These are phyloP conservation scores for Dictyophora rubrovolvata DNA, from an alignment of 768 basidiomycete genomes.

Conservation along the genomic window DNA sequence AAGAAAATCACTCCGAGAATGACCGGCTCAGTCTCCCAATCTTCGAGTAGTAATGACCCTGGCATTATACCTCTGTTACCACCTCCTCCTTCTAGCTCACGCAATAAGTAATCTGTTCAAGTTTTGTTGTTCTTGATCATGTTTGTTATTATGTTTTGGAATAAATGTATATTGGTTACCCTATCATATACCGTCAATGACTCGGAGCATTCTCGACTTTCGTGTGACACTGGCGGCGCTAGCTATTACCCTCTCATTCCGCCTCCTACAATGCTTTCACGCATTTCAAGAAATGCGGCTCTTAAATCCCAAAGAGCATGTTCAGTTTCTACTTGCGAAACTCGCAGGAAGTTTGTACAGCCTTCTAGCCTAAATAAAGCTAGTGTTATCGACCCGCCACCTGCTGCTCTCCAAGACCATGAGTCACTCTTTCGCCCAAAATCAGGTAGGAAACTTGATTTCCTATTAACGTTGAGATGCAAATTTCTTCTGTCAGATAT, in stretches of 20 bases:
- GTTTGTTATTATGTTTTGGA: background rate
- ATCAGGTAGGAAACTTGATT: conserved; percentile 36
- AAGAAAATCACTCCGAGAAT: conserved; percentile 29
- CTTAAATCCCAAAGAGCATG: background rate
- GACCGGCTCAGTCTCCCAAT: conserved; percentile 26
- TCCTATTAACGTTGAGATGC: background rate
- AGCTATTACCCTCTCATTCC: background rate
- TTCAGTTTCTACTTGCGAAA: background rate
- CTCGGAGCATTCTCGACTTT: too few relatives aligned
- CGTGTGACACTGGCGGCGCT: background rate
- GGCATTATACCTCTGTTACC: conserved; percentile 59
- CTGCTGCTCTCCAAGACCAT: conserved; percentile 29
- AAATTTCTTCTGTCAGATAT: conserved; percentile 45
- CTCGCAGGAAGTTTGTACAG: conserved; percentile 60
- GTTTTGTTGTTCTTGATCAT: background rate
- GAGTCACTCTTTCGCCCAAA: conserved; percentile 66
- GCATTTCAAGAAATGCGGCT: conserved; percentile 8
- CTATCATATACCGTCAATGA: too few relatives aligned
- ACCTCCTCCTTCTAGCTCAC: conserved; percentile 71
- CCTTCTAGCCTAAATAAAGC: conserved; percentile 77
- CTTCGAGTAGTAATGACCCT: conserved; percentile 16
- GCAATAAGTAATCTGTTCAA: conserved; percentile 19
- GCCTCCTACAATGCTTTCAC: conserved; percentile 18
- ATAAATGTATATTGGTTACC: background rate
- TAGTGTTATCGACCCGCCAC: conserved; percentile 72